Conservation (phyloP, 2,329 filamentous ascomycete genomes). For the Rhytidhysteron rufulum region DNA sequence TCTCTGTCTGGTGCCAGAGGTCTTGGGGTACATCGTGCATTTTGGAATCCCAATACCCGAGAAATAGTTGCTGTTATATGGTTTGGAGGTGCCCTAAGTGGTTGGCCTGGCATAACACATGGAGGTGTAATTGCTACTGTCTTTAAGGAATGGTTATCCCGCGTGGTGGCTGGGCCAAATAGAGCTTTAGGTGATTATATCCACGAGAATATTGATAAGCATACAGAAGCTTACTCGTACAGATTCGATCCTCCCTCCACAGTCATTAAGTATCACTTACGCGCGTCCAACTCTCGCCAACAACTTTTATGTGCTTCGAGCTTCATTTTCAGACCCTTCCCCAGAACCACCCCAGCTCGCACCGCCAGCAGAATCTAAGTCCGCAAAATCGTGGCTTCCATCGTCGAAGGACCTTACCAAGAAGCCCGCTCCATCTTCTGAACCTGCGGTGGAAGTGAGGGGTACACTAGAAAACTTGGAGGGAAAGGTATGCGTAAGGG, state of each 20-base stretch:
- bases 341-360: constrained; percentile 17
- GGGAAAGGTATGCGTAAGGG: constrained; percentile 58
- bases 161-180: constrained; percentile 56
- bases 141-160: constrained; percentile 66
- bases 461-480: constrained; percentile 53
- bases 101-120: constrained; percentile 70
- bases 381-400: constrained; percentile 26
- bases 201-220: not conserved
- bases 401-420: constrained; percentile 39
- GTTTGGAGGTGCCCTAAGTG: constrained; percentile 61
- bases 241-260: constrained; percentile 29
- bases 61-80: constrained; percentile 62
- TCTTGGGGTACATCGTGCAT: constrained; percentile 56
- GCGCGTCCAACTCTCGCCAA: constrained; percentile 56
- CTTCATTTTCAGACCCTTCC: constrained; percentile 34
- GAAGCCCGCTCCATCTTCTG: constrained; percentile 33
- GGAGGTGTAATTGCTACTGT: constrained; percentile 67
- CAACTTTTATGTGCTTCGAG: constrained; percentile 61
- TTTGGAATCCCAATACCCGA: constrained; percentile 57
- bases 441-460: constrained; percentile 44
- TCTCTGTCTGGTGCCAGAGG: constrained; percentile 38
- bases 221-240: not conserved
- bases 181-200: constrained; percentile 19
- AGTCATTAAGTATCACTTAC: constrained; percentile 54
- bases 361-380: constrained; percentile 19